Conservation (phyloP, 192 early-diverging fungal genomes). For the Backusella luteola region DNA sequence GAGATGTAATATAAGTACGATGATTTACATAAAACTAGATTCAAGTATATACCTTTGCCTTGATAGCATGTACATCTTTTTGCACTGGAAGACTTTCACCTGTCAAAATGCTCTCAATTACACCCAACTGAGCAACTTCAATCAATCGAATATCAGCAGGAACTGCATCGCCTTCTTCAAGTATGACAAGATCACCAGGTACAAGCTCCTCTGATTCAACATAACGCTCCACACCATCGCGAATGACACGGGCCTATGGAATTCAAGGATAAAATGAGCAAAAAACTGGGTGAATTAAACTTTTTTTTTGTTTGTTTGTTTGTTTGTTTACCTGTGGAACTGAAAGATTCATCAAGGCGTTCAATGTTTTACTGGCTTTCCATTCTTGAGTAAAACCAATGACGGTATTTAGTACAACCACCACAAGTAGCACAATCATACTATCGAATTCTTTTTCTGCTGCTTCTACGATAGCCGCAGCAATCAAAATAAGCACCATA, state of each 20-base stretch:
- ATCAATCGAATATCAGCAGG: constrained; percentile 86
- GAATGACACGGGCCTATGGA: constrained; percentile 73
- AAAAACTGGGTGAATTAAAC: background rate
- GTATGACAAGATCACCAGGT: constrained; percentile 86
- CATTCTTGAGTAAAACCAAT: constrained; percentile 97
- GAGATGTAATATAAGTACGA: no score
- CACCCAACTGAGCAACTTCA: constrained; percentile 67
- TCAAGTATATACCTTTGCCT: constrained; percentile 47
- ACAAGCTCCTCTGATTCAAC: constrained; percentile 79
- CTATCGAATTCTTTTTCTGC: constrained; percentile 58
- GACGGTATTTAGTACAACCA: constrained; percentile 84
- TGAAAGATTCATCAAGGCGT: constrained; percentile 82
- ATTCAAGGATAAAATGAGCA: background rate
- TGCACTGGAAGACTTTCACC: constrained; percentile 72
- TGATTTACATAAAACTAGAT: background rate
- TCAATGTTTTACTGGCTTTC: constrained; percentile 90
- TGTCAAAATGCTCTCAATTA: constrained; percentile 81
- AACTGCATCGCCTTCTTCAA: constrained; percentile 92
- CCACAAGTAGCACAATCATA: constrained; percentile 64
- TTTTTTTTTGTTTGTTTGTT: background rate
- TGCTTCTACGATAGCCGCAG: constrained; percentile 78
- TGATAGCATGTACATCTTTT: constrained; percentile 70
- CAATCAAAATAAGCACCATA: constrained; percentile 89
- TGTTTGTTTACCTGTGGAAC: constrained; percentile 59
- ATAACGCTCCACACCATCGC: constrained; percentile 70